Base-by-base conservation (phyloP, 192 early-diverging fungal genomes). In the Coemansia sp. region DNA sequence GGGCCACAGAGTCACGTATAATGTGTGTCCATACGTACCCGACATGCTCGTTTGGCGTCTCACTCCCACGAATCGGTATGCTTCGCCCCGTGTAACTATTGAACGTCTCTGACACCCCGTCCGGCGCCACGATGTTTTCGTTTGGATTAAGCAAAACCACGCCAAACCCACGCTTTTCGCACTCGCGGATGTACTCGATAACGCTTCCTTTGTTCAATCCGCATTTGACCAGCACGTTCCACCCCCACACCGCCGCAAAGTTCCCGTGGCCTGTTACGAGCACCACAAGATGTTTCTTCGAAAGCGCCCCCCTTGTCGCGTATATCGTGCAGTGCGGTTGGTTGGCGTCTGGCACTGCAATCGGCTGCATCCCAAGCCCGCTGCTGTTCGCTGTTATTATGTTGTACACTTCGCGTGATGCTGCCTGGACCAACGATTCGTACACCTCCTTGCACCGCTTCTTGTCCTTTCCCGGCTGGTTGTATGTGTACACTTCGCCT, bases 111-210 rank as follows among this genome's bases (percentile, higher is more conserved):
- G 70, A n/a, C 8, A 45, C 8, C 4, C 78, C 78, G 41, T 82
- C 74, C 0, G 74, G 58, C 11, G 74, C 74, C 22, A 73, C 61
- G 56, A 82, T 70, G 37, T 82, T 82, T 40, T 76, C 74, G 57
- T 82, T 76, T 1, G 79, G 79, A 49, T 82, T 82, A 21, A 82
- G 67, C 42, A 82, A 64, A 57, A 82, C 41, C 12, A 82, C 79
- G 48, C 79, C 74, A 13, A 64, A 62, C 5, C 74, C 74, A 2
- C 65, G 74, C 15, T 61, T 8, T 13, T 51, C 57, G 18, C 67
- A 71, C 10, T 41, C 62, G 39, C 58, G 55, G 5, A 76, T 56
- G 18, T 82, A 82, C 26, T 70, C 62, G 16, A 76, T 37, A 5
- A 76, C 61, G 16, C 67, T 76, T 1, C 79, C 79, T 6, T 57